phyloP scores from a whole-genome alignment of 2,329 filamentous ascomycete species.

The Aspergillus eucalypticola region DNA sequence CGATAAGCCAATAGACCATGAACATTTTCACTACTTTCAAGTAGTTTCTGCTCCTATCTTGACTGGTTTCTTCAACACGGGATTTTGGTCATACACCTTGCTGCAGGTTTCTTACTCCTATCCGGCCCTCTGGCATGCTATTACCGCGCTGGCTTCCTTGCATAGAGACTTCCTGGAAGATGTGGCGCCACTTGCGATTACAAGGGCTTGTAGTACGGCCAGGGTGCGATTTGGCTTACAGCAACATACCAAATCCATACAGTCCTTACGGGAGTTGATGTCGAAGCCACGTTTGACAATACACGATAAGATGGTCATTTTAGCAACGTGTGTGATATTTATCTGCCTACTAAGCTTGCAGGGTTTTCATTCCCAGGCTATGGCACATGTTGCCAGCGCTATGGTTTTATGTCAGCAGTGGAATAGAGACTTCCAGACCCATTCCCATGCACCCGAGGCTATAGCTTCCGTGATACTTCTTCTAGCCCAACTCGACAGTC shows the following conservation, averaged over 20 bases:
- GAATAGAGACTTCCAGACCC: background rate
- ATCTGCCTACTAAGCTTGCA: slow-evolving; percentile 3
- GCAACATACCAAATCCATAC: background rate
- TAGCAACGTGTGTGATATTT: slow-evolving; percentile 2
- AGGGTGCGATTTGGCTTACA: background rate
- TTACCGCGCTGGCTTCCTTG: slow-evolving; percentile 2
- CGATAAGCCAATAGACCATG: background rate
- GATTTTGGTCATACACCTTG: background rate
- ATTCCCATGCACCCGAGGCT: background rate
- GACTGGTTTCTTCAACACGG: background rate
- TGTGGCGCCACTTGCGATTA: background rate
- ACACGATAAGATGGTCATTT: background rate
- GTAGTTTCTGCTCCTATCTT: background rate
- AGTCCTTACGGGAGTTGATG: background rate
- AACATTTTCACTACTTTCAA: slow-evolving; percentile 1
- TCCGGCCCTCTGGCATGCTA: slow-evolving; percentile 5
- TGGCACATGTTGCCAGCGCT: background rate
- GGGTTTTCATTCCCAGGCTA: background rate
- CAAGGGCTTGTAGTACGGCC: too few species aligned
- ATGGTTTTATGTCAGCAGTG: slow-evolving; percentile 1
- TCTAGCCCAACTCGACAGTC: slow-evolving; percentile 2
- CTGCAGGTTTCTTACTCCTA: background rate
- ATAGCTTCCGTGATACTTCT: background rate
- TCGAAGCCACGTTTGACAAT: background rate
- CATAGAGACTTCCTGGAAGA: slow-evolving; percentile 2